phyloP scores from a whole-genome alignment of 306 rosid genomes.

The Cicer arietinum region DNA sequence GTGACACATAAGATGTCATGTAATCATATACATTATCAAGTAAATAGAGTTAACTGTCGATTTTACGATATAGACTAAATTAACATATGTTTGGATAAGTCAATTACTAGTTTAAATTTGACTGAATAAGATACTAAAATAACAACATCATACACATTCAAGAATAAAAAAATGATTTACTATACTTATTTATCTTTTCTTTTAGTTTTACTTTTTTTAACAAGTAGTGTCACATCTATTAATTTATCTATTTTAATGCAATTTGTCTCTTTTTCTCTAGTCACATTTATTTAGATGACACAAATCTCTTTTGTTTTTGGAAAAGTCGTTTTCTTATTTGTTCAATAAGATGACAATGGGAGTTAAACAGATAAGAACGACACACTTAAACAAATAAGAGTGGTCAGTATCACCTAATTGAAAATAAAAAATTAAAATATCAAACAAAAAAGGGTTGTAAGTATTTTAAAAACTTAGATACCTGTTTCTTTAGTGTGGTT shows the following conservation, averaged over 20 bases:
- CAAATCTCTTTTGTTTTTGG: neutral
- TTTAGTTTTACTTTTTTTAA: no score
- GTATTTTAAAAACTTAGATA: neutral
- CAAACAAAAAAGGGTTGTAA: neutral
- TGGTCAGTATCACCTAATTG: neutral
- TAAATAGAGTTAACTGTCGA: no score
- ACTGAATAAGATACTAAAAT: no score
- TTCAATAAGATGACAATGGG: neutral
- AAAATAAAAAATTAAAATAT: neutral
- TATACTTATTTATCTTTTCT: no score
- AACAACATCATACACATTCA: no score
- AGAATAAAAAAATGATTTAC: no score
- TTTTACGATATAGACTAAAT: fast-evolving
- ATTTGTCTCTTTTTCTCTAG: neutral
- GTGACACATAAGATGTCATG: no score
- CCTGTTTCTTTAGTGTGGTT: neutral
- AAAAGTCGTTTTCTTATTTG: neutral
- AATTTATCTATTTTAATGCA: neutral
- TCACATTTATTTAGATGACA: neutral
- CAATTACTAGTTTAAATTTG: no score
- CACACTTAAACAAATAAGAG: neutral
- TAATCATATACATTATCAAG: no score
- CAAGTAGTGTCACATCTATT: no score
- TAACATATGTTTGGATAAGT: no score
- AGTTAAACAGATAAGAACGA: neutral